A percentile compares a stretch with the other conserved stretches of the same genome.
phyloP scores from a whole-genome alignment of 345 rosid species.

The Camelina laxa region DNA sequence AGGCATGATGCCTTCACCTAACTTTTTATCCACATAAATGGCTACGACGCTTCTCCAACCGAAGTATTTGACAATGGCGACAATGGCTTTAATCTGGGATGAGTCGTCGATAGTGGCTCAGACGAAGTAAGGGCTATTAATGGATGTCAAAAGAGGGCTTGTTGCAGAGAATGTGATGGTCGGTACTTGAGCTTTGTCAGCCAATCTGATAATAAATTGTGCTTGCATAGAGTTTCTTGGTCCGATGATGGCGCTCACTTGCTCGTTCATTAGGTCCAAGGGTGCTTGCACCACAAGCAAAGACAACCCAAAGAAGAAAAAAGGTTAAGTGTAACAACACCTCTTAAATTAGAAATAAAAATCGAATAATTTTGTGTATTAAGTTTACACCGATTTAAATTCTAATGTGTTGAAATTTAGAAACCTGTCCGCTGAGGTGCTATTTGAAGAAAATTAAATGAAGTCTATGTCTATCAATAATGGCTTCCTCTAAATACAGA shows the following conservation, averaged over 20 bases:
- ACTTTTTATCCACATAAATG: conserved; percentile 47
- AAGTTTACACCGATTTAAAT: no score
- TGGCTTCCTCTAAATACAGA: background rate
- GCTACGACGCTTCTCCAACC: conserved; percentile 55
- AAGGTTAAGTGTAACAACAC: background rate
- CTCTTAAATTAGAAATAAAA: no score
- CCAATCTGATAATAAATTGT: conserved; percentile 39
- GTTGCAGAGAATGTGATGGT: conserved; percentile 54
- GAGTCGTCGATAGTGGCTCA: conserved; percentile 50
- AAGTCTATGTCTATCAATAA: background rate
- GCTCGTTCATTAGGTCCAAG: conserved; percentile 48
- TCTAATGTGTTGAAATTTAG: background rate
- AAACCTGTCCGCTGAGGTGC: no score
- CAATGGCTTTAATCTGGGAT: conserved; percentile 51
- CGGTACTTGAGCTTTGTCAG: conserved; percentile 54
- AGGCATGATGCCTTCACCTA: conserved; percentile 50
- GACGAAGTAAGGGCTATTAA: conserved; percentile 44
- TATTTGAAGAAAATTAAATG: background rate
- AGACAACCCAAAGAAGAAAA: background rate
- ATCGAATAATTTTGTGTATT: no score
- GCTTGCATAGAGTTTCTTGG: conserved; percentile 56
- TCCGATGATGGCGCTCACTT: conserved; percentile 63
- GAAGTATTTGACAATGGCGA: conserved; percentile 40
- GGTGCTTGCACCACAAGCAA: conserved; percentile 47
- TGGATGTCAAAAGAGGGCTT: conserved; percentile 43